Percentiles rank a stretch among this genome's conserved stretches.
phyloP scores from a whole-genome alignment of 169 alveolate genomes.

The Plasmodium gallinaceum region DNA sequence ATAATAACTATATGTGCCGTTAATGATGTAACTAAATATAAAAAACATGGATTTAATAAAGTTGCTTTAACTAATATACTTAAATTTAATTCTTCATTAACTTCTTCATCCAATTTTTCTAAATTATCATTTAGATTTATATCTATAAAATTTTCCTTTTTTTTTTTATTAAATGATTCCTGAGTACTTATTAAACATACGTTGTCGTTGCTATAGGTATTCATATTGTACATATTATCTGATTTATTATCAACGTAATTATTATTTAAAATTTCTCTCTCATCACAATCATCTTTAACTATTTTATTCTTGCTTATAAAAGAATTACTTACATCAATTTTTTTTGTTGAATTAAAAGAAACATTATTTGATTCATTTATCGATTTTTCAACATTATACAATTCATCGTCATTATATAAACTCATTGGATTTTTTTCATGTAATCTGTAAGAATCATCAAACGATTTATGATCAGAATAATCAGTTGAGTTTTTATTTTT shows the following conservation, averaged over 20 bases:
- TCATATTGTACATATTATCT: slow-evolving; percentile 15
- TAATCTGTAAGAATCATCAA: not conserved
- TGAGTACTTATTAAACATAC: slow-evolving; percentile 8
- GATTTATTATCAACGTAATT: slow-evolving; percentile 24
- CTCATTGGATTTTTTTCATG: not conserved
- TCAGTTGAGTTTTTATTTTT: not conserved
- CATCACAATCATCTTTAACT: not conserved
- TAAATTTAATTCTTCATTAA: slow-evolving; percentile 6
- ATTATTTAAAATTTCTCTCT: slow-evolving; percentile 7
- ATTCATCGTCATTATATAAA: slow-evolving; percentile 8
- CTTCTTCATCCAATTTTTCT: slow-evolving; percentile 27
- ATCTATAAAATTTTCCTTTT: slow-evolving; percentile 20
- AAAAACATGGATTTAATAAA: slow-evolving; percentile 18
- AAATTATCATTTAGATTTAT: slow-evolving; percentile 30
- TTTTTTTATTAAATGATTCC: slow-evolving; percentile 1
- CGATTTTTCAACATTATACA: not conserved
- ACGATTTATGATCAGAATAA: not conserved
- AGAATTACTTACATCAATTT: not conserved
- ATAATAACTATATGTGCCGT: slow-evolving; percentile 41
- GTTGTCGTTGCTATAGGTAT: slow-evolving; percentile 15
- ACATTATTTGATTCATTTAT: not conserved
- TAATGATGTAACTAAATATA: slow-evolving; percentile 14
- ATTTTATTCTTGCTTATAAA: not conserved
- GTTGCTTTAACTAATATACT: slow-evolving; percentile 23
- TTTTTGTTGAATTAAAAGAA: slow-evolving; percentile 3